These are phyloP conservation scores for Ceratocystiopsis minuta DNA, from an alignment of 2,329 filamentous ascomycete species.

Conservation along the genomic window DNA sequence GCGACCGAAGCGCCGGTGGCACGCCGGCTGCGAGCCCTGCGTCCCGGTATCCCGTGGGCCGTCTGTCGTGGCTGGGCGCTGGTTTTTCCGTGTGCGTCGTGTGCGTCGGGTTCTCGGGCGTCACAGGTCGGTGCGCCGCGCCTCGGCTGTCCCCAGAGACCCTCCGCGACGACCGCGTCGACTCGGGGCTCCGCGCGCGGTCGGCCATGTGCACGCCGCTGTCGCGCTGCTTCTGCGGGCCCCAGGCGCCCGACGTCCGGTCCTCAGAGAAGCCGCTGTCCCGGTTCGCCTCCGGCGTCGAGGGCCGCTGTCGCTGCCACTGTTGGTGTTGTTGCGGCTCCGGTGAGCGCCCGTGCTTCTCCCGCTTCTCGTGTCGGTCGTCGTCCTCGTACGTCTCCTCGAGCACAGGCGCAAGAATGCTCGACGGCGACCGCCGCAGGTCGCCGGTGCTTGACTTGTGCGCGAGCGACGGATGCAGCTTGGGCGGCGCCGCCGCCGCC, in stretches of 20 bases:
- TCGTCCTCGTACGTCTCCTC: slow-evolving; percentile 30
- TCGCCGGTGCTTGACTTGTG: slow-evolving; percentile 5
- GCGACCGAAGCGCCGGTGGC: neutral
- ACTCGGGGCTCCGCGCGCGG: slow-evolving; percentile 12
- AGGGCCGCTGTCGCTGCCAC: neutral
- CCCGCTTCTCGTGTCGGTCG: slow-evolving; percentile 3
- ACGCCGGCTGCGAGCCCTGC: slow-evolving; percentile 8
- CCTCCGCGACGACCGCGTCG: neutral
- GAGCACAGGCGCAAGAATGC: slow-evolving; percentile 31
- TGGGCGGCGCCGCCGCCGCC: neutral
- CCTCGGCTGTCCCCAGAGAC: too few relatives aligned
- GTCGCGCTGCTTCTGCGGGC: slow-evolving; percentile 20
- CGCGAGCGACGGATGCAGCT: neutral
- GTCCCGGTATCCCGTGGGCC: slow-evolving; percentile 12
- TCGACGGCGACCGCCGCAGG: slow-evolving; percentile 12
- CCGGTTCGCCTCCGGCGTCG: slow-evolving; percentile 21
- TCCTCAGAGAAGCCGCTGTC: slow-evolving; percentile 32
- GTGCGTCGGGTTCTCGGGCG: too few relatives aligned
- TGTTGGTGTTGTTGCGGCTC: too few relatives aligned
- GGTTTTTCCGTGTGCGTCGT: neutral
- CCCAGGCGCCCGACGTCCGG: neutral
- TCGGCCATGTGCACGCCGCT: slow-evolving; percentile 39
- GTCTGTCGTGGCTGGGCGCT: slow-evolving; percentile 2
- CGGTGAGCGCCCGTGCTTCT: neutral
- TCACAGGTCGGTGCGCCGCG: too few relatives aligned